Conservation (phyloP, 2,329 filamentous ascomycete genomes). For the Rhexocercosporidium sp. region DNA sequence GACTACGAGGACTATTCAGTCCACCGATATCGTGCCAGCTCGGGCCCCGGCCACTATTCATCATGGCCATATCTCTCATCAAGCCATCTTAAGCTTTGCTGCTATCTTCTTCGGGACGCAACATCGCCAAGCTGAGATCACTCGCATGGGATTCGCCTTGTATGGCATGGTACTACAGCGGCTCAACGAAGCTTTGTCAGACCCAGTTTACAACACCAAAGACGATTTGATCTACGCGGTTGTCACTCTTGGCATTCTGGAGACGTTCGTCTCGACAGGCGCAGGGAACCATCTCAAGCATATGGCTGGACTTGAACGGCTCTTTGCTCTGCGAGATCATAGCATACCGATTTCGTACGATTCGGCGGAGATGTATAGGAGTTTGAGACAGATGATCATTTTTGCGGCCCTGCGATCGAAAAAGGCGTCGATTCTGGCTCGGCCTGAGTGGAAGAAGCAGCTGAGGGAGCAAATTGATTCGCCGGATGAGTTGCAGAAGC, state of each 20-base stretch:
- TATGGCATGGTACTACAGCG: slow-evolving; percentile 37
- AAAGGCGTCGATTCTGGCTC: slow-evolving; percentile 38
- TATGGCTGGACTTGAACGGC: slow-evolving; percentile 39
- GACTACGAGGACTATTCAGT: slow-evolving; percentile 30
- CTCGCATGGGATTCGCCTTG: slow-evolving; percentile 32
- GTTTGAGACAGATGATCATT: slow-evolving; percentile 17
- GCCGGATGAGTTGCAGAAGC: slow-evolving; percentile 31
- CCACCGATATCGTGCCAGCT: slow-evolving; percentile 29
- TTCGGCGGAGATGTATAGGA: slow-evolving; percentile 26
- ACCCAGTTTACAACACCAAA: slow-evolving; percentile 31
- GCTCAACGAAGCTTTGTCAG: slow-evolving; percentile 37
- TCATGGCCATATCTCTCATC: slow-evolving; percentile 29
- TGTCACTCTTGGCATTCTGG: slow-evolving; percentile 37
- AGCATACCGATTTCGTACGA: slow-evolving; percentile 21
- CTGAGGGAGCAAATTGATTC: slow-evolving; percentile 28
- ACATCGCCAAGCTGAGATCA: slow-evolving; percentile 27
- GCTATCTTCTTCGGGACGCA: slow-evolving; percentile 38
- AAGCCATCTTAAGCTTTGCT: slow-evolving; percentile 38
- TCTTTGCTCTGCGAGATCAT: slow-evolving; percentile 38
- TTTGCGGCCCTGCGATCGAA: slow-evolving; percentile 7
- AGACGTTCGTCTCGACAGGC: slow-evolving; percentile 38
- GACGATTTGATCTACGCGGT: slow-evolving; percentile 41
- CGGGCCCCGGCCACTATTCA: slow-evolving; percentile 15
- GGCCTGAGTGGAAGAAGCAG: slow-evolving; percentile 37
- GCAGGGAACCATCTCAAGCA: slow-evolving; percentile 38